Percentiles rank a stretch among this genome's conserved stretches.
phyloP scores from a whole-genome alignment of 306 rosid species.

The Neltuma alba region DNA sequence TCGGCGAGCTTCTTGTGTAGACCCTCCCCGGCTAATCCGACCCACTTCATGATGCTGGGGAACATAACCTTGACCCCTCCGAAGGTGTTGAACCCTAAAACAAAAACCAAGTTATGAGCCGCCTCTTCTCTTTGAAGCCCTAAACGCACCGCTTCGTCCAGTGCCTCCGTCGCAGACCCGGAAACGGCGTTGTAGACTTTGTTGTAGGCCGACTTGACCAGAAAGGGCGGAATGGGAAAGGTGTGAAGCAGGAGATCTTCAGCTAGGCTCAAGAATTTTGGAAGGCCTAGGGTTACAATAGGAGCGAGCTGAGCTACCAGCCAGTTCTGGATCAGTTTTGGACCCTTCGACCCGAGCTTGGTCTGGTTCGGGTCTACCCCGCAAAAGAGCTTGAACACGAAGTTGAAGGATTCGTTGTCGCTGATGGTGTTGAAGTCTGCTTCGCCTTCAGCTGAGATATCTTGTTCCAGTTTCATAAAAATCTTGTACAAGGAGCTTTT shows the following conservation, averaged over 20 bases:
- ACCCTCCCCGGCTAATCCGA: constrained; percentile 54
- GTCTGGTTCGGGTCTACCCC: constrained; percentile 39
- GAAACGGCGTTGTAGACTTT: background rate
- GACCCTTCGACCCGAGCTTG: background rate
- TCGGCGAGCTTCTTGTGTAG: constrained; percentile 52
- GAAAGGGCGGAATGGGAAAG: background rate
- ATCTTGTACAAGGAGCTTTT: constrained; percentile 38
- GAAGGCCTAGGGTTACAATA: background rate
- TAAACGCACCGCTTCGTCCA: constrained; percentile 1
- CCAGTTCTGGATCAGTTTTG: constrained; percentile 2
- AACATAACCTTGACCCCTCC: background rate
- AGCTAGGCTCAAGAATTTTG: background rate
- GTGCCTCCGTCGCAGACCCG: background rate
- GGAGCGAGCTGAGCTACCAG: background rate
- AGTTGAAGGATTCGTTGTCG: constrained; percentile 45
- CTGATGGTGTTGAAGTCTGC: constrained; percentile 52
- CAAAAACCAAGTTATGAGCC: background rate
- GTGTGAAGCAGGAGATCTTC: constrained; percentile 2
- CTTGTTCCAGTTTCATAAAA: constrained; percentile 47
- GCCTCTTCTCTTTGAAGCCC: background rate
- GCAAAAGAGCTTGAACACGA: constrained; percentile 50
- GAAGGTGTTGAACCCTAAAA: background rate
- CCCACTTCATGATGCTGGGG: constrained; percentile 1
- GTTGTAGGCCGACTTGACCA: background rate
- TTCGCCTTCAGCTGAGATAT: constrained; percentile 21